Percentiles rank a stretch among this genome's conserved stretches.
phyloP scores from a whole-genome alignment of 768 basidiomycete genomes.

The Filobasidium floriforme region DNA sequence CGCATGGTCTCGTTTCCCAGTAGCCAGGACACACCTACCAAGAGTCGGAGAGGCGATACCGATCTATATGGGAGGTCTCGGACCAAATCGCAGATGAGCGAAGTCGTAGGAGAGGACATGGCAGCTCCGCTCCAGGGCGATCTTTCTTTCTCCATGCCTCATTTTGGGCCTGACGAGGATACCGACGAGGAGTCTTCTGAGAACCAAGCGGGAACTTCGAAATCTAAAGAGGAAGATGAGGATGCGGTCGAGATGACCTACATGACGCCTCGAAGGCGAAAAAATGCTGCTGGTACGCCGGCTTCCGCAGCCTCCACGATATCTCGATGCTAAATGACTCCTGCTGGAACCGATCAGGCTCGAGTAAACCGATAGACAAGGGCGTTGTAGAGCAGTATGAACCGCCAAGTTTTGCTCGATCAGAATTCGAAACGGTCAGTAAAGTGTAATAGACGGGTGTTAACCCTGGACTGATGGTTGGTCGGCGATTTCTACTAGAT shows the following conservation, averaged over 20 bases:
- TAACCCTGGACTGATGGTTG: background rate
- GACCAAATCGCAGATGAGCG: background rate
- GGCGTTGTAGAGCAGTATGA: background rate
- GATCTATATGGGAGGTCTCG: background rate
- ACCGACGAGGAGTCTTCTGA: background rate
- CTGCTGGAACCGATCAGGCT: background rate
- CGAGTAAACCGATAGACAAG: background rate
- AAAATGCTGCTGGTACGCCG: background rate
- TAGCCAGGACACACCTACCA: background rate
- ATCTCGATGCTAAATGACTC: background rate
- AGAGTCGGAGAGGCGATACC: background rate
- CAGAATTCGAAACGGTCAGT: conserved; percentile 20
- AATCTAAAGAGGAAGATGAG: background rate
- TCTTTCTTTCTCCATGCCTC: conserved; percentile 2
- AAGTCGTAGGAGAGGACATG: background rate
- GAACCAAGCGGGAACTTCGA: background rate
- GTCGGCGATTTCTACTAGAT: background rate
- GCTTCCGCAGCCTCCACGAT: background rate
- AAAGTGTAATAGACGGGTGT: background rate
- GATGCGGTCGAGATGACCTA: background rate
- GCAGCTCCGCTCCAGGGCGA: background rate
- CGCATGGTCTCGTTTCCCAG: conserved; percentile 1
- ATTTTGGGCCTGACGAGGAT: background rate
- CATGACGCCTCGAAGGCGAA: conserved; percentile 2
- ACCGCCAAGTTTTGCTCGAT: conserved; percentile 19